Base-by-base conservation (phyloP, 257 asterid species). In the Jaltomata sinuosa region DNA sequence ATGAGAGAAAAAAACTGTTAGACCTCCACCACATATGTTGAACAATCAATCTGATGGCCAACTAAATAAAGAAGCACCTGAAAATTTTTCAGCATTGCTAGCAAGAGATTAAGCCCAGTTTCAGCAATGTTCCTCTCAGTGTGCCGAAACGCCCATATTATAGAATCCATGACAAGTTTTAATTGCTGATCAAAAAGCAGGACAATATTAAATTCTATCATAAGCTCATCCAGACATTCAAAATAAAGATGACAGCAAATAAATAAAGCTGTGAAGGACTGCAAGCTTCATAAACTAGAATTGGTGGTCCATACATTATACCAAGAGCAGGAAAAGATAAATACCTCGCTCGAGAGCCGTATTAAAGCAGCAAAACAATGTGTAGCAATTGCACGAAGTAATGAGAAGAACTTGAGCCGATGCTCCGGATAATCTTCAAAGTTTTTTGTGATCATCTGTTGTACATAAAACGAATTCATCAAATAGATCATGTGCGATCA, bases 401-500 rank as follows among this genome's bases (percentile, higher is more conserved):
- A 87, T 0, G 99, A 95, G 84, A 97, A 97, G 87, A 97, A 97
- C 91, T 97, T 97, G 81, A 97, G 99, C 72, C 99, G 93, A 82
- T 97, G 99, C 91, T 97, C 99, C 2, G 99, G 99, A 91, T 97
- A 97, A 89, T 97, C 99, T 88, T 97, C 99, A 83, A 97, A 97
- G 84, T 97, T 97, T 88, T 93, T 94, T 0, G 99, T 97, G 77
- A 97, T 97, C 99, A 97, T 97, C 99, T 97, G 95, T 76, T 84
- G 69, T 55, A 45, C 52, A 83, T 42, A 50, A 32, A 77, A 27
- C 11, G 42, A 77, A 47, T 77, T 50, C 64, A 65, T 50, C 49
- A 64, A n/a, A 64, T 45, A 64, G 74, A 82, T 31, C 64, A 82
- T 21, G 61, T 34, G 11, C 22, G 8, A 42, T 74, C 59, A 12